Base-by-base conservation (phyloP, 2,329 filamentous ascomycete genomes). In the Trichoderma atroviride region DNA sequence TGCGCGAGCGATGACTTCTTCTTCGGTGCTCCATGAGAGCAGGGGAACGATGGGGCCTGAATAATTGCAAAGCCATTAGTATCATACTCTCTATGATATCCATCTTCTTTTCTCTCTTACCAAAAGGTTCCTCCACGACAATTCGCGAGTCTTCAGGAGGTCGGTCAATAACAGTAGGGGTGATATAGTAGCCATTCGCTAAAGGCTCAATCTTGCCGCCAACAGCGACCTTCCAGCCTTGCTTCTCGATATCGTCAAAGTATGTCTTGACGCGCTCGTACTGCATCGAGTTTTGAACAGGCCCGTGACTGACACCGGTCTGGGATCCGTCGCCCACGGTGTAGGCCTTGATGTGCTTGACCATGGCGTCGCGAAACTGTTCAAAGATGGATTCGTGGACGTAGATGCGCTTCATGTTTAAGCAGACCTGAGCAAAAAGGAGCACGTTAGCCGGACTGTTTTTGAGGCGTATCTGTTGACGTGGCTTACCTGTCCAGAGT, bases 121-220 rank as follows among this genome's bases (percentile, higher is more conserved):
- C 80, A 33, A 81, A 81, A 10, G 79, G 79, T 61, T 81, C 79
- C 29, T 78, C 76, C 2, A 73, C 71, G 61, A 74, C 80, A n/a
- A 81, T 74, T 0, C 73, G 67, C 74, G 80, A 81, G 0, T 73
- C 69, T 1, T 74, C 72, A 31, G 73, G 76, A 3, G 79, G 77
- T 11, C 78, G 73, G 1, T 74, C 75, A 35, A 81, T 76, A 2
- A 81, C 74, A 0, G 93, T 96, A 19, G 93, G 93, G 83, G 94
- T 84, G 79, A 96, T 93, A 84, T 94, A 96, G 86, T 91, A 96
- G 66, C 92, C 92, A 83, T 92, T 89, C 73, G 83, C 79, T 69
- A 91, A 91, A 80, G 74, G 69, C 13, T 77, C 37, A 0, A 72
- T 71, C 14, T 73, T 89, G 16, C 79, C 79, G 11, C 78, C 79